Evolutionary conservation across 495 filamentous ascomycete species (phyloP), one percentile per base, ranked within the genome.

Genomic region (Endocarpon pusillum): DNA sequence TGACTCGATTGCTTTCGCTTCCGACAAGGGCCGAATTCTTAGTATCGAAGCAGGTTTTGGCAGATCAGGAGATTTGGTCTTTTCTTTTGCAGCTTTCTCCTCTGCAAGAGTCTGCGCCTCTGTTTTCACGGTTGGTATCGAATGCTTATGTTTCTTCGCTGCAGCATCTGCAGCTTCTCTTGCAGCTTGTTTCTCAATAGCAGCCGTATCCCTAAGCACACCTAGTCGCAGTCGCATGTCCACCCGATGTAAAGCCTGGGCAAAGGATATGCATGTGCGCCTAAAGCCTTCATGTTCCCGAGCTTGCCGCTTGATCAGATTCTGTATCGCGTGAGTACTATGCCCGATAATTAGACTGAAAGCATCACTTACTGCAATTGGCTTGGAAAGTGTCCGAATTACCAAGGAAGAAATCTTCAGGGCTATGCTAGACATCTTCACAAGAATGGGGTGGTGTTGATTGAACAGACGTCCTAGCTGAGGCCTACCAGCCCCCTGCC

Each of bases 231-330:
- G 62, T 14, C 82, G 76, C 86, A 99, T 96, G 52, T 96, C 91
- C 42, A 93, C 59, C 41, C 79, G 78, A 53, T 99, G 89, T 21
- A 99, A 76, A 4, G 64, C 52, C 43, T 99, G 89, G 18, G 89
- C 91, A 50, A 91, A 73, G 17, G 54, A 53, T 43, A 82, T 56
- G 49, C 77, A 82, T 24, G 72, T 18, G n/a, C 55, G 56, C 12
- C 91, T 81, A 58, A 96, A 99, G 12, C 73, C 64, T 30, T 85
- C 81, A 60, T 96, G 91, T 48, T 99, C 91, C 44, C 80, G 81
- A 11, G 89, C 91, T 65, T 94, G 86, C 17, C 64, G 67, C 57
- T 94, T 96, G 58, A 99, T 92, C 52, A 70, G 73, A 51, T 83
- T 94, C 89, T 97, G 52, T 9, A 15, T n/a, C 11, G 18, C 18